Base-by-base conservation (phyloP, 2,329 filamentous ascomycete species). In the Epichloe uncinata region DNA sequence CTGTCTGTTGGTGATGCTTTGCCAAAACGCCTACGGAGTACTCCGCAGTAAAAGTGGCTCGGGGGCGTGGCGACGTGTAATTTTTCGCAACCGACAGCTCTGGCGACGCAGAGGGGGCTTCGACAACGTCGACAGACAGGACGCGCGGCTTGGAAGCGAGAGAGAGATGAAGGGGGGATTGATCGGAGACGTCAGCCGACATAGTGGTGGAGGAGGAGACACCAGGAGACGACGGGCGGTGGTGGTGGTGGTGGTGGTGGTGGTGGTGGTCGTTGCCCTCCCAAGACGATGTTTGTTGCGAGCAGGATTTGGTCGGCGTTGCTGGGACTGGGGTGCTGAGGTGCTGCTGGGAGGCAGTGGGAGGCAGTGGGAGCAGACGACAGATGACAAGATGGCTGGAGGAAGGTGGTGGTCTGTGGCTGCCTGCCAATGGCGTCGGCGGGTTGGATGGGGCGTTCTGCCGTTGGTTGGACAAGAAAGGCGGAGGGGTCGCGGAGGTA, bases 151-250 rank as follows among this genome's bases (percentile, higher is more conserved):
- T 18, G 18, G 33, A 13, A 22, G 22, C 8, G 26, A 42, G 35
- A 34, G 37, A 49, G 20, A 15, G 42, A 37, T 13, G 38, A 26
- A 35, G n/a, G 6, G n/a, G 33, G 22, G 18, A 45, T 48, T 41
- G 51, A 41, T 45, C 49, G 16, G 22, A 53, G 34, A 51, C 51
- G 51, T 49, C 51, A 50, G 45, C 45, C 33, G 48, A 51, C 51
- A 51, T 53, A 42, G 45, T 46, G 42, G 44, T 47, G 41, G 33
- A 20, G 40, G 38, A 34, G 12, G 42, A 34, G 22, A 42, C 30
- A 45, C 15, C 33, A 41, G 42, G 37, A 40, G 43, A 37, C 43
- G 18, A 16, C 37, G 37, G 43, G 22, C 8, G 26, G 13, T 11
- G 13, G 37, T 40, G 5, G 37, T 22, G 0, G 40, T 41, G 9